Conservation (phyloP, 2,329 filamentous ascomycete species). For the Tolypocladium endophyticum region DNA sequence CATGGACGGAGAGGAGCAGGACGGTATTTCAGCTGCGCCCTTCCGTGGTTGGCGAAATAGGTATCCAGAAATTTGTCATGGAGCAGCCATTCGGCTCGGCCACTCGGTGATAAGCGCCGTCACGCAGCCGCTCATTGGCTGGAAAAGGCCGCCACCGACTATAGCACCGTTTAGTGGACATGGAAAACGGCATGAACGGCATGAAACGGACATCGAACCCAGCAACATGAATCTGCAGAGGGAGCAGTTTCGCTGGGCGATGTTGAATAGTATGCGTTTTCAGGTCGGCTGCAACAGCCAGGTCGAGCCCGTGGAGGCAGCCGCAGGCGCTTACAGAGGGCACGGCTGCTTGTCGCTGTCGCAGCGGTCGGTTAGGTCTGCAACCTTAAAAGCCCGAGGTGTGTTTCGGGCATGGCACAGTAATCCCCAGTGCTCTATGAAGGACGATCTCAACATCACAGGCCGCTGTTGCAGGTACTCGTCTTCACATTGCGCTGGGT, state of each 20-base stretch:
- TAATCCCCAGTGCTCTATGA: not conserved
- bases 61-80: slow-evolving; percentile 24
- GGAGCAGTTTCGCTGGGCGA: not conserved
- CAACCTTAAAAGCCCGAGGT: not conserved
- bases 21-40: slow-evolving; percentile 5
- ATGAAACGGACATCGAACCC: no score
- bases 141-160: slow-evolving; percentile 4
- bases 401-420: not conserved
- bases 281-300: not conserved
- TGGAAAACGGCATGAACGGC: no score
- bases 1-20: slow-evolving; percentile 8
- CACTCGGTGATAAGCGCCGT: slow-evolving; percentile 23
- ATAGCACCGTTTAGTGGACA: not conserved
- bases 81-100: slow-evolving; percentile 18
- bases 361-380: not conserved
- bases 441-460: not conserved
- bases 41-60: not conserved
- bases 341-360: not conserved
- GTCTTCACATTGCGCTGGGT: not conserved
- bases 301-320: not conserved
- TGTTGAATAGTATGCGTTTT: not conserved
- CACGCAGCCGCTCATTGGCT: slow-evolving; percentile 18
- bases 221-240: not conserved
- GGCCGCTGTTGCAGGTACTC: not conserved
- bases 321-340: not conserved